Evolutionary conservation across 768 basidiomycete species (phyloP), one percentile per base, ranked within the genome.

Genomic region (Cyathus striatus): DNA sequence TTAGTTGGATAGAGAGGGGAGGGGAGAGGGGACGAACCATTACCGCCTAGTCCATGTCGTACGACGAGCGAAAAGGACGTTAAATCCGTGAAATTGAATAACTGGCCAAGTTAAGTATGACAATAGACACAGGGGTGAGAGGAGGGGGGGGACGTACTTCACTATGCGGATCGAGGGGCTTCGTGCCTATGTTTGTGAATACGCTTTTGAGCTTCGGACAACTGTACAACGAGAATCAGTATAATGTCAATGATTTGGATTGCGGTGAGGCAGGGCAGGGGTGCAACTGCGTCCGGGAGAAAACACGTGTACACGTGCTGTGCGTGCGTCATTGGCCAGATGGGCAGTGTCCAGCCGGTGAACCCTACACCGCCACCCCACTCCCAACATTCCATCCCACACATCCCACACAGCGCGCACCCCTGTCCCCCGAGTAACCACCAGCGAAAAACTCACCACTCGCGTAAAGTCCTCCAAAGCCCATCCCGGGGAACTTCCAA

Each of bases 61-160:
- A 74, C 69, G 42, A 72, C 69, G 30, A 75, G 49, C 2, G 74
- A 73, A 50, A 77, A 75, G 37, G 62, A 66, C 4, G 63, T 63
- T 17, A 77, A 66, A 42, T 67, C 54, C 2, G 51, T 58, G 47
- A 76, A 77, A 13, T 57, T 52, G 55, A 74, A 77, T 5, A 76
- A 59, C 55, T 67, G 46, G 10, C 27, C 10, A 17, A 20, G 16
- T 30, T 35, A 9, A 18, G 16, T 16, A 13, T 12, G 26, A 41
- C 25, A 38, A n/a, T n/a, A n/a, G n/a, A 14, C 14, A 35, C 17
- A 22, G 9, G 18, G 18, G 36, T 20, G 10, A 12, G 32, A 10
- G 16, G 22, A 44, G 20, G 18, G 21, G 35, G 38, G 21, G 10
- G 1, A 21, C 16, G 27, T 41, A 60, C 63, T 43, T 59, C 47